Base-by-base conservation (phyloP, 495 filamentous ascomycete genomes). In the Xylaria cubensis region DNA sequence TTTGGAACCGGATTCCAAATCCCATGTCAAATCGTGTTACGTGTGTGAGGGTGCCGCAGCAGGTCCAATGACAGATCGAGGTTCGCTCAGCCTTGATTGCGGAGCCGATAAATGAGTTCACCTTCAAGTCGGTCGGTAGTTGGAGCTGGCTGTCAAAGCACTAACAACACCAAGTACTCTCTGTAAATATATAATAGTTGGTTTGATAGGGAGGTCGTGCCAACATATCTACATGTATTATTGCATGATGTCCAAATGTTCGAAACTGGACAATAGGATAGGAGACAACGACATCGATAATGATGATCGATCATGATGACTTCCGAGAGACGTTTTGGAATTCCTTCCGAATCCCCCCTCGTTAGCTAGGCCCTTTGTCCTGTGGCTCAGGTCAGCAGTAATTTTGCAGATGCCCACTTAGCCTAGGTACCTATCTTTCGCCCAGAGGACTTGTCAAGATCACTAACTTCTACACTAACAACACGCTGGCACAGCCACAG, bases 21-120 rank as follows among this genome's bases (percentile, higher is more conserved):
- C 65, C 64, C 64, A 53, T 41, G 64, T 19, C 64, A 24, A 32
- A 17, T 56, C 36, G 9, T 44, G 34, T 67, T 56, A 44, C 48
- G 65, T 56, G 65, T 67, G 10, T 17, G 36, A 67, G 50, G 29
- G 65, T 67, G 48, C 36, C 65, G 65, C 65, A 67, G 65, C 50
- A 67, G 50, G 5, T 19, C 67, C 17, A 41, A 61, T 58, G 51
- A 69, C 64, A 41, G 39, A 48, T 59, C 34, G 4, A 17, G 41
- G 62, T 53, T 66, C 68, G 48, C 74, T 73, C 75, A 78, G 74
- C 76, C 74, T 76, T 78, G 74, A 78, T 76, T 70, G 73, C 74
- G 76, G 74, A 76, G 74, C 66, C 68, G 69, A 71, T 24, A 65
- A 15, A 15, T 41, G 61, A 42, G 39, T 4, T 42, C 32, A 3